Evolutionary conservation across 140 eudicot species (phyloP).

Genomic region (Flaveria floridana): DNA sequence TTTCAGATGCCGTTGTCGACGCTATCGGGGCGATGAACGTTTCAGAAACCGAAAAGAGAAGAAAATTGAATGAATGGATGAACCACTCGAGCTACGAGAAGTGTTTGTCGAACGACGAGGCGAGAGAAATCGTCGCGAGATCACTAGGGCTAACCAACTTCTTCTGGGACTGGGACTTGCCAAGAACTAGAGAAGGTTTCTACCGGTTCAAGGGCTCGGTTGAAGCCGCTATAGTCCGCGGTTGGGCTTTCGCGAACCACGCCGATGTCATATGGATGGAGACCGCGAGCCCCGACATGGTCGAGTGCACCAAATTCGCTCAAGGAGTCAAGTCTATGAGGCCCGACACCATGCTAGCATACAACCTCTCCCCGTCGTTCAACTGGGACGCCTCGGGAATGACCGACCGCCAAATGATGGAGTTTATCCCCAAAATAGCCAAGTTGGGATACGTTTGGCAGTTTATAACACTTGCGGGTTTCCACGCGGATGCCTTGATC

Average conservation of each 20-base stretch:
- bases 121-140: conserved; percentile 54
- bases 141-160: conserved; percentile 55
- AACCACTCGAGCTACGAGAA: conserved; percentile 59
- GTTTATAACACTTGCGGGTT: conserved; percentile 96
- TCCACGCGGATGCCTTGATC: conserved; percentile 82
- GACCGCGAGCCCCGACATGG: conserved; percentile 84
- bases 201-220: conserved; percentile 87
- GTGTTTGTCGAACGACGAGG: conserved; percentile 75
- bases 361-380: conserved; percentile 91
- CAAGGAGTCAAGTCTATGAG: conserved; percentile 57
- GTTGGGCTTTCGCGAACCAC: conserved; percentile 88
- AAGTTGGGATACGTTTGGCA: conserved; percentile 92
- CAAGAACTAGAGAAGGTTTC: conserved; percentile 94
- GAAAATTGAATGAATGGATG: conserved; percentile 73
- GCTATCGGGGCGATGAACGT: conserved; percentile 52
- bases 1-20: conserved; percentile 68
- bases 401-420: conserved; percentile 76
- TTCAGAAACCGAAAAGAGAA: conserved; percentile 59
- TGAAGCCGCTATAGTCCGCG: conserved; percentile 76
- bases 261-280: conserved; percentile 91
- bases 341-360: conserved; percentile 85
- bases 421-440: conserved; percentile 83
- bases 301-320: conserved; percentile 84
- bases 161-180: conserved; percentile 94
- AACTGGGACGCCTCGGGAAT: conserved; percentile 98